Conservation (phyloP, 1,139 yeast genomes). For the Pichia inconspicua region DNA sequence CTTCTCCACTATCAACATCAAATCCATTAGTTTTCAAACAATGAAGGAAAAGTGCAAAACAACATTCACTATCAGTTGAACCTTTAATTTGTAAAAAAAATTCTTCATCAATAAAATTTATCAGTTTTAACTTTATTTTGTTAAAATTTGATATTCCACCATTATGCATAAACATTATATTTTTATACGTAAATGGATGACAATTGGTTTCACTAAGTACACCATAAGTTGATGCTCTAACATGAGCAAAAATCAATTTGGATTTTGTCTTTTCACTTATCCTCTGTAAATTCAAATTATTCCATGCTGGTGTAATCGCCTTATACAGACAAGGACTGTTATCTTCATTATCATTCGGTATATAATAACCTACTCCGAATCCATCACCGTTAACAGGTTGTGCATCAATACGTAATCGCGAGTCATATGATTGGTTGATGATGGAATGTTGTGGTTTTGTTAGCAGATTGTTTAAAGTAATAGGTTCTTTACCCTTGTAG, state of each 20-base stretch:
- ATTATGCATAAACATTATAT: slow-evolving; percentile 93
- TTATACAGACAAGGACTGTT: slow-evolving; percentile 65
- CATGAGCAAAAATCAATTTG: slow-evolving; percentile 84
- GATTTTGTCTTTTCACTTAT: slow-evolving; percentile 84
- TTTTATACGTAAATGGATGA: slow-evolving; percentile 86
- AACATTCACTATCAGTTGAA: slow-evolving; percentile 91
- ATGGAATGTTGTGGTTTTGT: slow-evolving; percentile 96
- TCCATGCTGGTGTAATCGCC: slow-evolving; percentile 98
- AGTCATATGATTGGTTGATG: slow-evolving; percentile 91
- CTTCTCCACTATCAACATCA: slow-evolving; percentile 44
- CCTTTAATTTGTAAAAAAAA: slow-evolving; percentile 82
- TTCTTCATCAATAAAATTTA: slow-evolving; percentile 68
- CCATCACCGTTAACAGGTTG: slow-evolving; percentile 98
- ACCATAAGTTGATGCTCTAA: slow-evolving; percentile 93
- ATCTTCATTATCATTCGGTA: slow-evolving; percentile 40
- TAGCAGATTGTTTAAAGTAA: slow-evolving; percentile 73
- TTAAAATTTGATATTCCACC: slow-evolving; percentile 79
- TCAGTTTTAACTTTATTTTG: slow-evolving; percentile 62
- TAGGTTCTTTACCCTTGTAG: slow-evolving; percentile 68
- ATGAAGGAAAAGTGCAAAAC: slow-evolving; percentile 82
- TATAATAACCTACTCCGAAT: slow-evolving; percentile 92
- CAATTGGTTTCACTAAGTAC: slow-evolving; percentile 90
- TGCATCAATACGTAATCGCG: slow-evolving; percentile 78
- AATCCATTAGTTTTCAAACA: slow-evolving; percentile 67
- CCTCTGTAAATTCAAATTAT: slow-evolving; percentile 79